These are phyloP conservation scores for Colletotrichum cereale DNA, from an alignment of 2,329 filamentous ascomycete genomes.

Conservation along the genomic window DNA sequence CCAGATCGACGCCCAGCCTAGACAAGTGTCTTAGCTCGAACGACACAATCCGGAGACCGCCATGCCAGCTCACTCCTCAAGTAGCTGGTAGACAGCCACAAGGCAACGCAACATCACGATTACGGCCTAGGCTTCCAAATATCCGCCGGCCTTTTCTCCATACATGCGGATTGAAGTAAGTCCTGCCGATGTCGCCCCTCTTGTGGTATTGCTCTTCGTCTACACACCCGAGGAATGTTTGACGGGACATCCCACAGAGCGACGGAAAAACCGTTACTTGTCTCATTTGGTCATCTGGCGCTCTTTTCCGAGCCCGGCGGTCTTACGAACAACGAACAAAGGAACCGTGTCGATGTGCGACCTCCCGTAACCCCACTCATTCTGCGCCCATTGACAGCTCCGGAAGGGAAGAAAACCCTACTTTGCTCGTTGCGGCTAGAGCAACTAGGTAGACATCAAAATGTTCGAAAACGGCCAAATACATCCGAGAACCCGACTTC, in stretches of 20 bases:
- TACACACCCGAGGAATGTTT: background rate
- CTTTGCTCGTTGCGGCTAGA: conserved; percentile 14
- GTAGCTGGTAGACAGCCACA: background rate
- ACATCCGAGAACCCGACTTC: conserved; percentile 21
- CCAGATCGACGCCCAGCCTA: conserved; percentile 21
- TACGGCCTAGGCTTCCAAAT: background rate
- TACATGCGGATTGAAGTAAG: background rate
- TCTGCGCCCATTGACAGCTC: conserved; percentile 6
- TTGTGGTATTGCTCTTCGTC: background rate
- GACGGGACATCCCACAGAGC: background rate
- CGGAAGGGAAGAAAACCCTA: background rate
- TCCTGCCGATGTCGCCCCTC: background rate
- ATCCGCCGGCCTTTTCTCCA: background rate
- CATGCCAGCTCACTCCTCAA: background rate
- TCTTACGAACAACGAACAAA: conserved; percentile 32
- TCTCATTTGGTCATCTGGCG: background rate
- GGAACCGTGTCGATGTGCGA: conserved; percentile 15
- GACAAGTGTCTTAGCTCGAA: conserved; percentile 30
- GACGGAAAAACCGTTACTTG: conserved; percentile 14
- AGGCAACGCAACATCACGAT: background rate
- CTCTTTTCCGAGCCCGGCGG: background rate
- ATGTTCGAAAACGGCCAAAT: conserved; percentile 31
- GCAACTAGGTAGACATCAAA: conserved; percentile 1
- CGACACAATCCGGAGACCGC: background rate
- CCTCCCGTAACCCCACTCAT: background rate